A percentile compares a stretch with the other conserved stretches of the same genome.
These are phyloP conservation scores for Wickerhamomyces sp. DNA, from an alignment of 1,139 yeast genomes.

Conservation along the genomic window DNA sequence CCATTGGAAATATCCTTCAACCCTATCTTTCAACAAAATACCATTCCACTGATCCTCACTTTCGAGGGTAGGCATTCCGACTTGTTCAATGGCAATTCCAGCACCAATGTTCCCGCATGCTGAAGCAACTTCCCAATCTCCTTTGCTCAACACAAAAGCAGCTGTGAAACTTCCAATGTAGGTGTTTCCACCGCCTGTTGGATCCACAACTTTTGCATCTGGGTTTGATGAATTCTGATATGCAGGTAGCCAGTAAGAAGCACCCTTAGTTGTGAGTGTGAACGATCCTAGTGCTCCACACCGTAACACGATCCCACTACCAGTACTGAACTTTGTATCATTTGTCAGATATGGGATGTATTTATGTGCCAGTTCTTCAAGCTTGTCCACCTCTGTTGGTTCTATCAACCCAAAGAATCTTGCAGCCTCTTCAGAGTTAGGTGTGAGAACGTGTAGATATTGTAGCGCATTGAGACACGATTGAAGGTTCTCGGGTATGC, in stretches of 20 bases:
- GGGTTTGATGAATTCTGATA: slow-evolving; percentile 43
- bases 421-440: slow-evolving; percentile 82
- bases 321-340: slow-evolving; percentile 20
- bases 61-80: slow-evolving; percentile 57
- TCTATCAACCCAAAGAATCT: slow-evolving; percentile 43
- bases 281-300: slow-evolving; percentile 70
- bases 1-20: slow-evolving; percentile 9
- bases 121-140: slow-evolving; percentile 52
- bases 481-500: slow-evolving; percentile 44
- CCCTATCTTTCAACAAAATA: slow-evolving; percentile 7
- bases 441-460: slow-evolving; percentile 60
- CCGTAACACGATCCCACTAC: slow-evolving; percentile 53
- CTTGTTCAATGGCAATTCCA: slow-evolving; percentile 69
- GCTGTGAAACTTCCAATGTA: slow-evolving; percentile 78
- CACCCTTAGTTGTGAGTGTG: slow-evolving; percentile 24
- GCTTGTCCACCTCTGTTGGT: slow-evolving; percentile 33
- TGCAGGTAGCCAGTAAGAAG: slow-evolving; percentile 54
- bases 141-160: slow-evolving; percentile 44
- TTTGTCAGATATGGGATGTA: slow-evolving; percentile 38
- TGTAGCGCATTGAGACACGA: slow-evolving; percentile 39
- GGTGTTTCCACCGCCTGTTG: slow-evolving; percentile 93
- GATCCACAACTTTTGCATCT: slow-evolving; percentile 58
- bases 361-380: slow-evolving; percentile 38
- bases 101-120: slow-evolving; percentile 74
- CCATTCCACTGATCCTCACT: slow-evolving; percentile 54